phyloP scores from a whole-genome alignment of 2,329 filamentous ascomycete genomes.

The Chaetomiaceae sp. region DNA sequence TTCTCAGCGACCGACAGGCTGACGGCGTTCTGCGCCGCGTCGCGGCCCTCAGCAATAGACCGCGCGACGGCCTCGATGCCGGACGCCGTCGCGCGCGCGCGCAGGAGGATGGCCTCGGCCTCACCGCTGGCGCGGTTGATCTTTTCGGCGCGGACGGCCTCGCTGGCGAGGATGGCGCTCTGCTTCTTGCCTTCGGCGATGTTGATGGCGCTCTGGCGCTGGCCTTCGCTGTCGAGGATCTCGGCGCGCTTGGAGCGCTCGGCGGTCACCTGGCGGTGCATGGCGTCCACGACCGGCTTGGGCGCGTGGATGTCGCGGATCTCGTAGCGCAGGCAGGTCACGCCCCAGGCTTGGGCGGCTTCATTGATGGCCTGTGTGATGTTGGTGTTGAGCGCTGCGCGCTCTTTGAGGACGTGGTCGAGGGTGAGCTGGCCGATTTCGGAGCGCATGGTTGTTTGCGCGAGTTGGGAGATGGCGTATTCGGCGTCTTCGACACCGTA shows the following conservation, averaged over 20 bases:
- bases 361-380: conserved; percentile 99
- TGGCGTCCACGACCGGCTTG: conserved; percentile 86
- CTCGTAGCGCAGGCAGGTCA: conserved; percentile 93
- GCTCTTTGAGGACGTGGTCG: conserved; percentile 96
- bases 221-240: conserved; percentile 94
- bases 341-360: conserved; percentile 93
- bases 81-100: conserved; percentile 76
- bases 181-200: conserved; percentile 98
- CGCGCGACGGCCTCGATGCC: conserved; percentile 84
- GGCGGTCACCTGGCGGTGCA: conserved; percentile 97
- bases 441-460: conserved; percentile 97
- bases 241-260: conserved; percentile 96
- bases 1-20: conserved; percentile 91
- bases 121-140: conserved; percentile 93
- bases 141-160: conserved; percentile 82
- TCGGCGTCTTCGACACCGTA: conserved; percentile 98
- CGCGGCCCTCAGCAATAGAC: conserved; percentile 67
- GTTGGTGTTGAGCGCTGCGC: conserved; percentile 91
- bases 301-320: conserved; percentile 98
- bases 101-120: conserved; percentile 84
- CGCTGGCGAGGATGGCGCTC: conserved; percentile 90
- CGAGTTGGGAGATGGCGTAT: conserved; percentile 96
- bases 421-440: conserved; percentile 96
- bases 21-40: conserved; percentile 75
- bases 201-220: conserved; percentile 96